Evolutionary conservation across 1,139 yeast species (phyloP), one percentile per base, ranked within the genome.

Genomic region (Debaryomyces fabryi): DNA sequence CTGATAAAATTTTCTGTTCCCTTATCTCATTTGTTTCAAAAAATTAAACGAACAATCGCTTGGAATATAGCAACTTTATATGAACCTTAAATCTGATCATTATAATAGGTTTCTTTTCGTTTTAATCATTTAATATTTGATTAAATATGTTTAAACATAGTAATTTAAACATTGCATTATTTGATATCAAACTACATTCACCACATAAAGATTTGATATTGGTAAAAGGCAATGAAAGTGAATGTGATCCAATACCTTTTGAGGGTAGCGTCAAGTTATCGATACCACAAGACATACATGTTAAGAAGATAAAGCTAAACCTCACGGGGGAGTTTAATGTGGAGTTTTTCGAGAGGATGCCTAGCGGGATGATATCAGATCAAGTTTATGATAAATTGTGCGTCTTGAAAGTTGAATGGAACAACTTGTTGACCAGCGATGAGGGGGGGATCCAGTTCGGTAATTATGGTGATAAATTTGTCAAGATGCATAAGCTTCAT

Each of bases 201-300:
- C 76, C 78, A 0, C 77, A 81, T 59, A 80, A 80, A 49, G 83
- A 84, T 62, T 63, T 80, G 40, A 52, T 84, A 0, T 52, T 85
- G 1, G 70, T 85, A 21, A 71, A 72, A 47, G 91, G 89, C 0
- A 75, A 82, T 27, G 85, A 81, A 42, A 71, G 70, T 49, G 90
- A 85, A 53, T 72, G 84, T 27, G 82, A 82, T 7, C 71, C 79
- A 2, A 71, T 81, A 0, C 71, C 78, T 3, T 59, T 86, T 29
- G 74, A 75, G 24, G 92, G 92, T 0, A 73, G 73, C 39, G 72
- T 85, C 40, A 82, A 83, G 32, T 67, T 85, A 42, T 74, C 83
- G 3, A 62, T 83, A 6, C 79, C 81, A 7, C 80, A 78, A 34
- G 79, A 80, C 42, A 66, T 79, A 38, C 74, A 75, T 32, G 74